These are phyloP conservation scores for Pholiota molesta DNA, from an alignment of 768 basidiomycete species.

Conservation along the genomic window DNA sequence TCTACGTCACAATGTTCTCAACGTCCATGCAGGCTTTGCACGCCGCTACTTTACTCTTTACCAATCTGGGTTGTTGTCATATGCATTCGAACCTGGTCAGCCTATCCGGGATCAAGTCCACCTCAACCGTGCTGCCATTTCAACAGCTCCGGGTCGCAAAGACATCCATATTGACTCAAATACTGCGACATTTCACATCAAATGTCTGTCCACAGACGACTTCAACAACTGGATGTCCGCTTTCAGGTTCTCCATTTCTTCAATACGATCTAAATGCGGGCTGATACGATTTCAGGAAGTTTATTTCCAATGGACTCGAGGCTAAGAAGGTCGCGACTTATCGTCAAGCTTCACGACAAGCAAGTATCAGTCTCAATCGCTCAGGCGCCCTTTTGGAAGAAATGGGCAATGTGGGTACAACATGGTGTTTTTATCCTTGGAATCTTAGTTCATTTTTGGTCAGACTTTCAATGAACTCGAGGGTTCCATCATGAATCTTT, in stretches of 20 bases:
- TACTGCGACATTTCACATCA: conserved; percentile 81
- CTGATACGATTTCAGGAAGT: conserved; percentile 50
- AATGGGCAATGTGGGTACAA: conserved; percentile 58
- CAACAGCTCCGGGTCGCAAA: conserved; percentile 70
- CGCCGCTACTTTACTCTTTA: conserved; percentile 79
- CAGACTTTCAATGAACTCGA: conserved; percentile 68
- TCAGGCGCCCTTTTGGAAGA: conserved; percentile 61
- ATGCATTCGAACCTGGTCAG: conserved; percentile 73
- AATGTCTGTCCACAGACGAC: conserved; percentile 71
- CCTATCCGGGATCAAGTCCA: conserved; percentile 72
- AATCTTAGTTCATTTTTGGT: not conserved
- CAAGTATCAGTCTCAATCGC: conserved; percentile 47
- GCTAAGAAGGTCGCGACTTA: conserved; percentile 44
- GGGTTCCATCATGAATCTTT: conserved; percentile 46
- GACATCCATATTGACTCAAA: conserved; percentile 83
- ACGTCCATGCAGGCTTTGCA: conserved; percentile 65
- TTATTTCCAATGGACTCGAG: conserved; percentile 55
- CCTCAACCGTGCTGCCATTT: conserved; percentile 73
- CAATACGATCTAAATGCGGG: conserved; percentile 12
- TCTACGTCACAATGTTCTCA: not conserved
- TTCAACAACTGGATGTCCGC: conserved; percentile 76
- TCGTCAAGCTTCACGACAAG: conserved; percentile 44
- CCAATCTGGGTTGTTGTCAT: conserved; percentile 70
- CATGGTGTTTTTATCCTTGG: not conserved
- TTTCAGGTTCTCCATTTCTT: conserved; percentile 54